phyloP scores from a whole-genome alignment of 1,139 yeast genomes.

The Cylindricascospora bacillispora region DNA sequence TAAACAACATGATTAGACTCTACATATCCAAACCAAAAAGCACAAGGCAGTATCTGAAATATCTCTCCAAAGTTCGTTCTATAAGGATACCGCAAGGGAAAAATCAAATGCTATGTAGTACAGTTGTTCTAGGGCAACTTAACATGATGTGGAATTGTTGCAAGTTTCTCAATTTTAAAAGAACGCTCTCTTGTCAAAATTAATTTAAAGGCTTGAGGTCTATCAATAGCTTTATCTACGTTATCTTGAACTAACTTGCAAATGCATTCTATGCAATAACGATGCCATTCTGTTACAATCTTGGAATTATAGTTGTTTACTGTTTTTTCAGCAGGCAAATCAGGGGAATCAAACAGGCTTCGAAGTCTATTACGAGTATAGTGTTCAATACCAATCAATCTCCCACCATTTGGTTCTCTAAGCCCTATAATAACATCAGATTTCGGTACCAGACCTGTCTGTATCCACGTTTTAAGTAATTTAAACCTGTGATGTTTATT shows the following conservation, averaged over 20 bases:
- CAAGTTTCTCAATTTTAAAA: too few species aligned
- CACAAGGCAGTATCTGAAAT: too few species aligned
- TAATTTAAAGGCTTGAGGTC: too few species aligned
- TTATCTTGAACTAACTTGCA: conserved; percentile 8
- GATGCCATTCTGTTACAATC: conserved; percentile 20
- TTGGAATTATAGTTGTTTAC: conserved; percentile 17
- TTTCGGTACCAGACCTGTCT: conserved; percentile 17
- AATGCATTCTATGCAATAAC: conserved; percentile 12
- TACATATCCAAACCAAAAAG: too few species aligned
- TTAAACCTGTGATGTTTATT: conserved; percentile 18
- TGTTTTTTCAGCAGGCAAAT: conserved; percentile 7
- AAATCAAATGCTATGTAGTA: too few species aligned
- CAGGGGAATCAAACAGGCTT: conserved; percentile 8
- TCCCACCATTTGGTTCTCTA: conserved; percentile 16
- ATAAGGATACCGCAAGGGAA: too few species aligned
- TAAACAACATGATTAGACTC: too few species aligned
- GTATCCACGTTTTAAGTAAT: conserved; percentile 24
- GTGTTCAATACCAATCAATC: conserved; percentile 13
- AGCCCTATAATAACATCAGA: conserved; percentile 22
- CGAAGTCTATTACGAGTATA: conserved; percentile 9
- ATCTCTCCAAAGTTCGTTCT: too few species aligned
- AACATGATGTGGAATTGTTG: too few species aligned
- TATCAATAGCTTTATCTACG: conserved; percentile 1
- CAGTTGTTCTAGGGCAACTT: too few species aligned
- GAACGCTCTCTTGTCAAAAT: too few species aligned